Base-by-base conservation (phyloP, 306 rosid genomes). In the Morella rubra region DNA sequence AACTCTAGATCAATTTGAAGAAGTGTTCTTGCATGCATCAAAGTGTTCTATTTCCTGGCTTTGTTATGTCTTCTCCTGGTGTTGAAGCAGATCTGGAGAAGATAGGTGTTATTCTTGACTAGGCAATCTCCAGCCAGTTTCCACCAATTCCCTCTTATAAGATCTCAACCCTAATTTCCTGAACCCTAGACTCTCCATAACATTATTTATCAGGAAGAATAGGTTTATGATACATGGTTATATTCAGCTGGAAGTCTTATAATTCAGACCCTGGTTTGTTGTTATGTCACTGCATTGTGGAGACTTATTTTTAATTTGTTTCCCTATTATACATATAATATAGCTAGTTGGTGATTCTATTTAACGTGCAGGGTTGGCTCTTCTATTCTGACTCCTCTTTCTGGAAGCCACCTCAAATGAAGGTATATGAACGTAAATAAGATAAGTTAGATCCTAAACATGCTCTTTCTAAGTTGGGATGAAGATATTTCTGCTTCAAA, bases 341-440 rank as follows among this genome's bases (percentile, higher is more conserved):
- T 20, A 61, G 77, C 19, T 61, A 64, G 79, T 67, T 88, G 72
- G 85, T 73, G 22, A 40, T 73, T 42, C 9, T 72, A 53, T 70
- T 27, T 10, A 73, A 60, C 81, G 74, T 79, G 75, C 89, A 91
- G 98, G 98, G 98, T 67, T 94, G 98, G 98, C 98, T 94, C 77
- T 94, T 94, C 89, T 94, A 86, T 79, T 83, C 97, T 4, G 97
- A 82, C 84, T 87, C 96, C 44, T 72, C 86, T 44, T 94, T 91
- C 71, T 94, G 98, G 98, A 90, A 94, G 86, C 96, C 98, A 14
- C 91, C 91, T 81, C 98, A 94, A 83, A 91, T 91, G 96, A 74
- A 87, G 85, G 98, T 93, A 87, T 90, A 87, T 47, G 93, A 6
- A 66, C 55, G 46, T 69, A 44, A 19, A 53, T 74, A 20, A 71